A percentile compares a stretch with the other conserved stretches of the same genome.
Evolutionary conservation across 1,284 basidiomycete genomes (phyloP).

Genomic region (Moesziomyces sp.): DNA sequence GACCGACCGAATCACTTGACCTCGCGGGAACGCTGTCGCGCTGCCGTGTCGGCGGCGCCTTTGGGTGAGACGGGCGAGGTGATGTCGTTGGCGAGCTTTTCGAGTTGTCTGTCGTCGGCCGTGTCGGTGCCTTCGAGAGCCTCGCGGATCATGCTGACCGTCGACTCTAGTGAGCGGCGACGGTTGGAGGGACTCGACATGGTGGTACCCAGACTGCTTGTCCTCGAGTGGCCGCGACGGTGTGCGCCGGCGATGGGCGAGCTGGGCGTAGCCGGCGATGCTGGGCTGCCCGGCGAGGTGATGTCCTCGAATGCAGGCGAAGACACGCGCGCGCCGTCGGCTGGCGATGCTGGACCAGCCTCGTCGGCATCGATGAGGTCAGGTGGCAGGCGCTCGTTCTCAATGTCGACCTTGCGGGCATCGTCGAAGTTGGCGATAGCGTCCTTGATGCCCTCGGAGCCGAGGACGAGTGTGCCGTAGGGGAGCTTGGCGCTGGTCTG

Average conservation of each 20-base stretch:
- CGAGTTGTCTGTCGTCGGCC: slow-evolving; percentile 54
- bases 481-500: slow-evolving; percentile 82
- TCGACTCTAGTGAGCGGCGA: slow-evolving; percentile 91
- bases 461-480: slow-evolving; percentile 85
- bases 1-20: slow-evolving; percentile 9
- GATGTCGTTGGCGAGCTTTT: slow-evolving; percentile 59
- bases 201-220: slow-evolving; percentile 93
- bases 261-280: slow-evolving; percentile 45
- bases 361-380: slow-evolving; percentile 90
- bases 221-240: slow-evolving; percentile 65
- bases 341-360: slow-evolving; percentile 74
- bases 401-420: slow-evolving; percentile 97
- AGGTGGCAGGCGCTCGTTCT: slow-evolving; percentile 88
- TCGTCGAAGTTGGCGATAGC: slow-evolving; percentile 94
- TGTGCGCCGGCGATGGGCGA: slow-evolving; percentile 50
- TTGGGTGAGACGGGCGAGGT: slow-evolving; percentile 49
- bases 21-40: slow-evolving; percentile 12
- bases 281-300: slow-evolving; percentile 34
- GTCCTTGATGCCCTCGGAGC: slow-evolving; percentile 94
- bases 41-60: slow-evolving; percentile 19
- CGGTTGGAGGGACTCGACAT: slow-evolving; percentile 94
- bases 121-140: slow-evolving; percentile 61
- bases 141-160: slow-evolving; percentile 88
- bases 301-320: slow-evolving; percentile 68
- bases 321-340: slow-evolving; percentile 71